Evolutionary conservation across 1,284 basidiomycete genomes (phyloP).

Genomic region (Sanghuangporus baumii): DNA sequence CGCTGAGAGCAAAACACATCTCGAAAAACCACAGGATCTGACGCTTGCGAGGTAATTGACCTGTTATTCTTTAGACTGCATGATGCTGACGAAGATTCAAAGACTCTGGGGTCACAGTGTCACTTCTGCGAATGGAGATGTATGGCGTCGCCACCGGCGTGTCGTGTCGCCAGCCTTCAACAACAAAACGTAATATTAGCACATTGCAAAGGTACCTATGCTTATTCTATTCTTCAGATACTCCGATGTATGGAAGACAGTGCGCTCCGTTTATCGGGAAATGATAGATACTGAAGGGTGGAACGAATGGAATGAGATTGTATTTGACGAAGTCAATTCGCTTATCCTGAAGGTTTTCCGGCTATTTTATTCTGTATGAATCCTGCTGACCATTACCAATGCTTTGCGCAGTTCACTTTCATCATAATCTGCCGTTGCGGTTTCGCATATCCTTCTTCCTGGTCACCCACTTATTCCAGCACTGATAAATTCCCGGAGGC

Average conservation of each 20-base stretch:
- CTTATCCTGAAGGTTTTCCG: conserved; percentile 39
- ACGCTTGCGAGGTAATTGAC: background rate
- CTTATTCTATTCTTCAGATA: conserved; percentile 28
- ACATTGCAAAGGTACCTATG: background rate
- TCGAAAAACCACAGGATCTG: background rate
- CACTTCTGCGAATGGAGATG: background rate
- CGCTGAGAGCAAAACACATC: background rate
- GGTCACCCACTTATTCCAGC: conserved; percentile 24
- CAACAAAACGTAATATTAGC: background rate
- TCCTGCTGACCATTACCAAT: background rate
- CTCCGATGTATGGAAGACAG: conserved; percentile 39
- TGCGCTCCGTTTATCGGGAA: conserved; percentile 36
- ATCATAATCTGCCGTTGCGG: conserved; percentile 45
- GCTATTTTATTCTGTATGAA: background rate
- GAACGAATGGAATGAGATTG: conserved; percentile 30
- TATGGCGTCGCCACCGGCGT: background rate
- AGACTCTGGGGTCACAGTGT: background rate
- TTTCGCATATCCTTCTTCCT: conserved; percentile 44
- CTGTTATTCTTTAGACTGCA: background rate
- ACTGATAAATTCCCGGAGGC: background rate
- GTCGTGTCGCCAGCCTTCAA: background rate
- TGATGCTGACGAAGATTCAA: background rate
- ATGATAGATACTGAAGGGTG: conserved; percentile 41
- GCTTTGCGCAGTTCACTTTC: conserved; percentile 34
- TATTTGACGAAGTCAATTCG: conserved; percentile 33